Evolutionary conservation across 2,329 filamentous ascomycete species (phyloP).

Genomic region (Xylogone sp.): DNA sequence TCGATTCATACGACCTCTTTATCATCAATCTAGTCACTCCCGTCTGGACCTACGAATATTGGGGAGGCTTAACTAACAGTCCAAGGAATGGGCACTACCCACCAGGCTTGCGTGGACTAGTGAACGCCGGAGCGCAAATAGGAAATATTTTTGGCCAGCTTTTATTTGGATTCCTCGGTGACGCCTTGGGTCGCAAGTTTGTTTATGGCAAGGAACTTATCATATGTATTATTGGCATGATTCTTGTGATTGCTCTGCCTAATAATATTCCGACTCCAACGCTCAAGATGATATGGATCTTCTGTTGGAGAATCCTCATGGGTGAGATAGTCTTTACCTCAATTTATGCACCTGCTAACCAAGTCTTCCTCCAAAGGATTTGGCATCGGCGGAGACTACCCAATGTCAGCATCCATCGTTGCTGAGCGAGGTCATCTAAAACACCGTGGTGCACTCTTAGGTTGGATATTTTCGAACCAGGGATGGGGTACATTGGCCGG

Average conservation of each 20-base stretch:
- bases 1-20: slow-evolving; percentile 67
- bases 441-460: slow-evolving; percentile 82
- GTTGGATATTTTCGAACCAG: slow-evolving; percentile 79
- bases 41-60: slow-evolving; percentile 6
- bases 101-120: slow-evolving; percentile 60
- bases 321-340: slow-evolving; percentile 7
- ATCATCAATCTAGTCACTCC: slow-evolving; percentile 8
- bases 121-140: slow-evolving; percentile 77
- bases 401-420: slow-evolving; percentile 75
- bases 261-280: slow-evolving; percentile 1
- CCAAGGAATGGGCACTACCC: slow-evolving; percentile 28
- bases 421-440: slow-evolving; percentile 81
- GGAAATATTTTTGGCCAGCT: slow-evolving; percentile 80
- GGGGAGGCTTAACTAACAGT: neutral
- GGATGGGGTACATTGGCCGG: slow-evolving; percentile 73
- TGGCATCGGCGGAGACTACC: slow-evolving; percentile 73
- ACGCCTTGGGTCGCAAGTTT: slow-evolving; percentile 69
- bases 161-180: slow-evolving; percentile 71
- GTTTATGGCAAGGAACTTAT: slow-evolving; percentile 76
- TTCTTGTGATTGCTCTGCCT: slow-evolving; percentile 5
- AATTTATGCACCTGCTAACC: neutral
- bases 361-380: slow-evolving; percentile 36
- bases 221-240: slow-evolving; percentile 66
- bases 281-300: slow-evolving; percentile 33
- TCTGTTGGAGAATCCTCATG: slow-evolving; percentile 77